Evolutionary conservation across 116 monocot species (phyloP).

Genomic region (Zostera marina): DNA sequence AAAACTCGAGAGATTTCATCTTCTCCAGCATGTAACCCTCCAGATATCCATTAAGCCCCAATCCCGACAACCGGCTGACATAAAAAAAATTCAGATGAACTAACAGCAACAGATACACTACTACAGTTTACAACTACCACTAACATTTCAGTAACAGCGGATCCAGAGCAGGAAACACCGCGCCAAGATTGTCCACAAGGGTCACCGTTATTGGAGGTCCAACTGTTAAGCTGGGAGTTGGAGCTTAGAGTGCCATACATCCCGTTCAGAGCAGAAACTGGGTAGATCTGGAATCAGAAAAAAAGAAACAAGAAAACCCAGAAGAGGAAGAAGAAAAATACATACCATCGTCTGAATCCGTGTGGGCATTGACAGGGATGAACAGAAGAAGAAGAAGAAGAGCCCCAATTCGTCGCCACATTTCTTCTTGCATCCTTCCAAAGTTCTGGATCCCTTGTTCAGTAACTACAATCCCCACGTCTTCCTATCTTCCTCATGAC

Average conservation of each 20-base stretch:
- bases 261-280: slow-evolving; percentile 58
- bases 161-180: slow-evolving; percentile 65
- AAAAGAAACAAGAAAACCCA: no score
- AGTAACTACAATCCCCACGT: background rate
- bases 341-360: no score
- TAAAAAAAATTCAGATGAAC: background rate
- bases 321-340: no score
- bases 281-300: background rate
- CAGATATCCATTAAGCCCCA: slow-evolving; percentile 56
- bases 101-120: no score
- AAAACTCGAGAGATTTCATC: slow-evolving; percentile 37
- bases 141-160: slow-evolving; percentile 58
- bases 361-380: no score
- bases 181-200: slow-evolving; percentile 76
- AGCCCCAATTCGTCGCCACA: no score
- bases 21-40: slow-evolving; percentile 35
- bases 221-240: slow-evolving; percentile 44
- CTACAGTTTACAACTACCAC: no score
- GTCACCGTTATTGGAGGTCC: slow-evolving; percentile 55
- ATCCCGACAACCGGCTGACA: slow-evolving; percentile 44
- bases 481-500: background rate
- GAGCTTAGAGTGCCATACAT: slow-evolving; percentile 52
- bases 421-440: background rate
- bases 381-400: no score
- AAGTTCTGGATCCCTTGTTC: background rate